Base-by-base conservation (phyloP, 192 early-diverging fungal species). In the Podila epicladia region DNA sequence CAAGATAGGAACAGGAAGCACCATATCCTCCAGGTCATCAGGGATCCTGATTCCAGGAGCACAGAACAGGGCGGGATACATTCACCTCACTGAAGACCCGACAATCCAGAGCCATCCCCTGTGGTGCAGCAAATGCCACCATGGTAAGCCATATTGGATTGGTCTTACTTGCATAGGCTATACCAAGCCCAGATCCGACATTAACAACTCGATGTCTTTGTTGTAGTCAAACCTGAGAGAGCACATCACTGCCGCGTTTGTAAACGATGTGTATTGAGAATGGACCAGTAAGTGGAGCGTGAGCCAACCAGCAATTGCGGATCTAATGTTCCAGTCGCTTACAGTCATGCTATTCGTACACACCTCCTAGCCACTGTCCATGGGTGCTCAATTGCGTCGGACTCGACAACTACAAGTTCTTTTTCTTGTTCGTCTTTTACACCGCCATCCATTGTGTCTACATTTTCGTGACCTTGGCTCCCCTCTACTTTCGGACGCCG, bases 211-310 rank as follows among this genome's bases (percentile, higher is more conserved):
- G 13, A 45, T 45, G 41, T 45, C 12, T 3, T 0, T 28, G 29
- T 29, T 61, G 26, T 24, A 80, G 77, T 89, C 68, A 89, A 89
- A 53, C 85, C 88, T 9, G 86, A 85, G 59, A 53, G 88, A 75
- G 71, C 83, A 20, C 88, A 89, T 66, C 88, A 89, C 31, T 89
- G 88, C 50, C 83, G 83, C 29, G 86, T 86, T n/a, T 89, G 88
- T 70, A 82, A 86, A 38, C 50, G 70, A 67, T 89, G 88, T 63
- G 85, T 88, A 4, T 57, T 89, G n/a, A 87, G 84, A 70, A 89
- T 89, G 88, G 88, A 89, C 61, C 88, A 89, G 88, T 89, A 86
- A 50, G 88, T 82, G 48, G 3, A 31, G 6, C 48, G 71, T 75
- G 73, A 68, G 67, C 33, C 12, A 67, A 60, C 1, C 57, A 32